Evolutionary conservation across 1,284 basidiomycete species (phyloP), one percentile per base, ranked within the genome.

Genomic region (Irpex rosettiformis): DNA sequence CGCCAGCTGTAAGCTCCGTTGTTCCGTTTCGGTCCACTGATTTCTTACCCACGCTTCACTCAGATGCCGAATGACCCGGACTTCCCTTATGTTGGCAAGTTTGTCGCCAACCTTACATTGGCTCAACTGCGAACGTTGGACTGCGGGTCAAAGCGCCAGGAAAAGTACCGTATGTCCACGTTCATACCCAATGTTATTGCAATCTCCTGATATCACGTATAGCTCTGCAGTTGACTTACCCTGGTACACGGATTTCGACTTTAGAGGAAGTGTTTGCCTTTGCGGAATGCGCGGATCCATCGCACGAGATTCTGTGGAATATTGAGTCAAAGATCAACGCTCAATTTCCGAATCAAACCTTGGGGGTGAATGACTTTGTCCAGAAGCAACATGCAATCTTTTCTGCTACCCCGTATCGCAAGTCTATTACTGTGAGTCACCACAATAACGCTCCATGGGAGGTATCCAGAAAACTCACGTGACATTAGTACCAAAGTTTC

Each of bases 301-400:
- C 77, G 28, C 81, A 81, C 58, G 70, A 76, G 45, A 78, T 91
- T 22, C 72, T 78, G 29, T 91, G 85, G 81, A 92, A 93, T 69
- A 88, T 93, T 60, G 91, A 93, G 73, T 88, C 86, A 45, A 93
- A 93, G 72, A 81, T 92, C 59, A 79, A 92, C 65, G 75, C 88
- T 3, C 77, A 75, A 29, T 68, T 76, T 58, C 76, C 79, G 8
- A 81, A 85, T 65, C 73, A 76, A 48, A 91, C 91, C 6, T 74
- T 75, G n/a, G 69, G 75, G 8, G 83, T 86, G 1, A 74, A 83
- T 22, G 84, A 85, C 57, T 93, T 93, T 67, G 89, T 90, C 8
- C 72, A 74, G 57, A 77, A 75, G 42, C 88, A 90, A 66, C 75
- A 86, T 65, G 77, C 76, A 6, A 69, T 80, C 30, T 89, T 90